These are phyloP conservation scores for Tuber brumale DNA, from an alignment of 495 filamentous ascomycete species.

Conservation along the genomic window DNA sequence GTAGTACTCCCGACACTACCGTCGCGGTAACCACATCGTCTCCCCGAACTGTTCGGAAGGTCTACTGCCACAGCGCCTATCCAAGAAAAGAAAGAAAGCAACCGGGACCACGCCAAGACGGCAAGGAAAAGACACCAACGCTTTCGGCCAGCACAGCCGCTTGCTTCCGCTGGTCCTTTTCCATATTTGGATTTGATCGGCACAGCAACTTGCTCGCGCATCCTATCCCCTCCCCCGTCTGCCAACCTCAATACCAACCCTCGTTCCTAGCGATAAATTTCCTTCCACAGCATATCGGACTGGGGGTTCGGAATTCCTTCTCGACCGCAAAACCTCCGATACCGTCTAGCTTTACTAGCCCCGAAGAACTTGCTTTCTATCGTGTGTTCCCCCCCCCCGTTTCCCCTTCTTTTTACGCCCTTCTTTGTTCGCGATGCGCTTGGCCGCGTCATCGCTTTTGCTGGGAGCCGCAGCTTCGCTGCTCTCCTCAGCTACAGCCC, in stretches of 20 bases:
- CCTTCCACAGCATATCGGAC: not conserved
- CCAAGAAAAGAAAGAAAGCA: constrained; percentile 5
- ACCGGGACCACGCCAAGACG: constrained; percentile 19
- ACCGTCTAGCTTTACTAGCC: constrained; percentile 8
- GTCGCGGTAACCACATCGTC: not conserved
- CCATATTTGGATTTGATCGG: not conserved
- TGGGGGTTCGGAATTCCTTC: not conserved
- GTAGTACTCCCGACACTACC: not conserved
- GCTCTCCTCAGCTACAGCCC: constrained; percentile 15
- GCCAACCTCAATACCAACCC: not conserved
- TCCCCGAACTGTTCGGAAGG: not conserved
- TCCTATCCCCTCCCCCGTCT: constrained; percentile 5
- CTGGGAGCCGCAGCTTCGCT: constrained; percentile 17
- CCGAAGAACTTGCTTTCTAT: constrained; percentile 2
- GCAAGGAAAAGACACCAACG: constrained; percentile 21
- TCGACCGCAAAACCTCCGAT: not conserved
- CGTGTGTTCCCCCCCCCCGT: constrained; percentile 1
- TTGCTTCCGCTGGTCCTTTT: not conserved
- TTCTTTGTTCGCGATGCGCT: constrained; percentile 25
- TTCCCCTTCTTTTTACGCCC: constrained; percentile 14
- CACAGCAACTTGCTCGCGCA: constrained; percentile 15
- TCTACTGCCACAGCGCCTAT: not conserved
- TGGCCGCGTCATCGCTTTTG: constrained; percentile 27
- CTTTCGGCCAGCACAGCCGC: constrained; percentile 11
- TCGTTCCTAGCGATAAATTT: constrained; percentile 4